These are phyloP conservation scores for Borovskyia barvae DNA, from an alignment of 208 protist species.

Conservation along the genomic window DNA sequence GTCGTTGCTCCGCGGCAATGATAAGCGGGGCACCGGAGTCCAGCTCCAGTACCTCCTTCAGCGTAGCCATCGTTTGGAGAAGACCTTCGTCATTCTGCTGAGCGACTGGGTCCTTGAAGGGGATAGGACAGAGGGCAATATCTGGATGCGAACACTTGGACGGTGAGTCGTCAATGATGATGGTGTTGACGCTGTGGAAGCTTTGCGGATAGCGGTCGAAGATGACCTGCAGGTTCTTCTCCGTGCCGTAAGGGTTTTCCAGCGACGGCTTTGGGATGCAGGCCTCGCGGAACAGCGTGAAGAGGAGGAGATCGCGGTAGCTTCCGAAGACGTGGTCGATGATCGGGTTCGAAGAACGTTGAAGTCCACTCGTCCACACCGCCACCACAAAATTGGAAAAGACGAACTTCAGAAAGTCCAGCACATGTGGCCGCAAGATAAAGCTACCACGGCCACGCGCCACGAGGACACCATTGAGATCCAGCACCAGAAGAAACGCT, in stretches of 20 bases:
- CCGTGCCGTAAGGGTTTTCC: slow-evolving; percentile 75
- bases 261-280: slow-evolving; percentile 54
- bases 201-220: slow-evolving; percentile 81
- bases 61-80: slow-evolving; percentile 55
- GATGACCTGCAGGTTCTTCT: slow-evolving; percentile 85
- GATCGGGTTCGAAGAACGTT: slow-evolving; percentile 81
- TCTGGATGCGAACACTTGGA: slow-evolving; percentile 91
- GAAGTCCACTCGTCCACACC: slow-evolving; percentile 89
- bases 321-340: slow-evolving; percentile 82
- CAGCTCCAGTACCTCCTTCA: slow-evolving; percentile 68
- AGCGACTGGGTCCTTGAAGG: slow-evolving; percentile 65
- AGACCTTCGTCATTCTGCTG: slow-evolving; percentile 72
- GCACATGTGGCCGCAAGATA: slow-evolving; percentile 65
- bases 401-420: slow-evolving; percentile 80
- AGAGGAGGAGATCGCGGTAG: slow-evolving; percentile 81
- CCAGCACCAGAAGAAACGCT: slow-evolving; percentile 84
- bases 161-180: slow-evolving; percentile 90
- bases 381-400: slow-evolving; percentile 89
- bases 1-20: slow-evolving; percentile 61
- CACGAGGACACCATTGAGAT: slow-evolving; percentile 90
- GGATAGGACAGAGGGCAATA: slow-evolving; percentile 84
- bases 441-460: slow-evolving; percentile 68
- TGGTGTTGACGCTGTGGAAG: slow-evolving; percentile 89
- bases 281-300: slow-evolving; percentile 72
- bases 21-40: slow-evolving; percentile 78